These are phyloP conservation scores for Camellia granthamiana DNA, from an alignment of 148 eudicot genomes.

Conservation along the genomic window DNA sequence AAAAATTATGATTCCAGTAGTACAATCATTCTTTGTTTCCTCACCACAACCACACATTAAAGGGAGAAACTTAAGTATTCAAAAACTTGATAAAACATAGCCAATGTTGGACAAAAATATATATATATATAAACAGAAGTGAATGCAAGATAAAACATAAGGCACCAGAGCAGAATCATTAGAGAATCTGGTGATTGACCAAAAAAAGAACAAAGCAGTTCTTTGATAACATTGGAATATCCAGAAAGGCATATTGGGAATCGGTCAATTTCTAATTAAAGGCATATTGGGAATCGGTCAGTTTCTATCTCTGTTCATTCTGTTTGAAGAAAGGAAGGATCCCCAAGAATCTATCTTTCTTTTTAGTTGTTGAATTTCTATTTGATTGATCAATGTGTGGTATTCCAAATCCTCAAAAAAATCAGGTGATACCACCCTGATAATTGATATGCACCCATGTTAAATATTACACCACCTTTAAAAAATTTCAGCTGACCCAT, in stretches of 20 bases:
- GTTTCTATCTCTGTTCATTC: too few relatives aligned
- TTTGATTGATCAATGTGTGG: too few relatives aligned
- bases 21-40: neutral
- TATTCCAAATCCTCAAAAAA: neutral
- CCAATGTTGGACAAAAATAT: neutral
- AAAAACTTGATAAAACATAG: neutral
- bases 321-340: too few relatives aligned
- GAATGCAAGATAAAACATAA: neutral
- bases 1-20: neutral
- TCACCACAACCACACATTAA: neutral
- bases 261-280: too few relatives aligned
- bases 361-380: too few relatives aligned
- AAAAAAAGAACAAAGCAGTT: neutral
- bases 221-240: neutral
- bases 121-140: neutral
- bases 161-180: neutral
- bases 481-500: constrained; percentile 4
- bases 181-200: neutral
- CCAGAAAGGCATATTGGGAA: too few relatives aligned
- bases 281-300: too few relatives aligned
- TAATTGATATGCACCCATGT: neutral
- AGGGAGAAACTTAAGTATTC: neutral
- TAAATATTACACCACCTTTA: constrained; percentile 5
- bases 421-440: neutral
- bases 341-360: too few relatives aligned